Conservation (phyloP, 768 basidiomycete species). For the Boletus vinaceobasis region DNA sequence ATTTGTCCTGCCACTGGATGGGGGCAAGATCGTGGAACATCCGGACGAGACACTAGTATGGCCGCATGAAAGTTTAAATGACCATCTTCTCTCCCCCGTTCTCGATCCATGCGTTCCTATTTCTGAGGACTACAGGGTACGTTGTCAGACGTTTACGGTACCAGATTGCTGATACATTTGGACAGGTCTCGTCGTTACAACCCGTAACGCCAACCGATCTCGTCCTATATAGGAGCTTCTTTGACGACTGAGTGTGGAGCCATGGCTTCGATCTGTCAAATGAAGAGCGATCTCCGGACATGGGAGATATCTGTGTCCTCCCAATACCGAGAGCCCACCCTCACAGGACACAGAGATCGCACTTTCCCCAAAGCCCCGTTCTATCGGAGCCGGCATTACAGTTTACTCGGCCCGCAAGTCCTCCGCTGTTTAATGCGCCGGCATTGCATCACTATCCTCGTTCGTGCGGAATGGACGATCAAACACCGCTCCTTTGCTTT, state of each 20-base stretch:
- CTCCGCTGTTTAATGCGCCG: background rate
- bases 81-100: slow-evolving; percentile 11
- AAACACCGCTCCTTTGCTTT: slow-evolving; percentile 32
- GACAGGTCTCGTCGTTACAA: slow-evolving; percentile 16
- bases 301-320: slow-evolving; percentile 10
- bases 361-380: background rate
- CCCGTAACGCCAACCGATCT: slow-evolving; percentile 19
- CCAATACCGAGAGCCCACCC: slow-evolving; percentile 30
- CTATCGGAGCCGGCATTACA: background rate
- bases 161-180: slow-evolving; percentile 7
- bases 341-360: background rate
- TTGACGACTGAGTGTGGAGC: background rate
- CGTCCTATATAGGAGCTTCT: slow-evolving; percentile 5
- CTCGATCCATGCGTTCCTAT: slow-evolving; percentile 21
- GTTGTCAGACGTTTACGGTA: background rate
- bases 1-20: slow-evolving; percentile 53
- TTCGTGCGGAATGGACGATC: slow-evolving; percentile 41
- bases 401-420: background rate
- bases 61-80: slow-evolving; percentile 14
- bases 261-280: slow-evolving; percentile 4
- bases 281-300: slow-evolving; percentile 5
- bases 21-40: slow-evolving; percentile 37
- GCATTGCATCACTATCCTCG: slow-evolving; percentile 29
- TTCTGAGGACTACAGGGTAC: slow-evolving; percentile 17
- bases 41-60: slow-evolving; percentile 46